Evolutionary conservation across 495 filamentous ascomycete species (phyloP).

Genomic region (Patellaria atrata): DNA sequence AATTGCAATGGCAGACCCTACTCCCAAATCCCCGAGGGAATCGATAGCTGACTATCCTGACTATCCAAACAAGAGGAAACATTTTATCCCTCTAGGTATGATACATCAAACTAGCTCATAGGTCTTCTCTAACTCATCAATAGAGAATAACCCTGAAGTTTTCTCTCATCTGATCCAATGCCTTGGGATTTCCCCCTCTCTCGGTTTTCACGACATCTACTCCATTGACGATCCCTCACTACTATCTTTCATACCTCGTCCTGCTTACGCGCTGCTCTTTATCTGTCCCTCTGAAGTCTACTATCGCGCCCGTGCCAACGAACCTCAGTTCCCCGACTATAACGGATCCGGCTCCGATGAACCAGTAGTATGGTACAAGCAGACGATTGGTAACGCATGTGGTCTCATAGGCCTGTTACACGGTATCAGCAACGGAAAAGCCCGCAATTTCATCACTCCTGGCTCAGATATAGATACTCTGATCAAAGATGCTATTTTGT

Average conservation of each 20-base stretch:
- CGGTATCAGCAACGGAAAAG: conserved; percentile 49
- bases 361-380: conserved; percentile 76
- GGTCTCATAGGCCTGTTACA: conserved; percentile 74
- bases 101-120: too few relatives aligned
- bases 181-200: conserved; percentile 16
- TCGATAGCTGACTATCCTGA: too few relatives aligned
- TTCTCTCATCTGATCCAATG: conserved; percentile 28
- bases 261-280: conserved; percentile 18
- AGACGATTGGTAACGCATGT: conserved; percentile 81
- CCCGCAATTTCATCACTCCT: conserved; percentile 29
- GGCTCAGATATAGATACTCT: conserved; percentile 36
- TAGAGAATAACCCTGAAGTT: conserved; percentile 31
- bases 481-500: conserved; percentile 33
- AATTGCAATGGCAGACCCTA: too few relatives aligned
- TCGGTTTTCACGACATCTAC: conserved; percentile 24
- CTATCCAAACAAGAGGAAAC: too few relatives aligned
- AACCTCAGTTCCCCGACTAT: too few relatives aligned
- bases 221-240: conserved; percentile 23
- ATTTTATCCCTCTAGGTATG: conserved; percentile 27
- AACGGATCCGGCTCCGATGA: conserved; percentile 35
- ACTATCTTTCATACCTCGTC: conserved; percentile 15
- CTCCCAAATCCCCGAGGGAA: too few relatives aligned
- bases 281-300: too few relatives aligned
- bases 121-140: too few relatives aligned
- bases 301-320: too few relatives aligned